These are phyloP conservation scores for Backusella psychrophila DNA, from an alignment of 192 early-diverging fungal genomes.

Conservation along the genomic window DNA sequence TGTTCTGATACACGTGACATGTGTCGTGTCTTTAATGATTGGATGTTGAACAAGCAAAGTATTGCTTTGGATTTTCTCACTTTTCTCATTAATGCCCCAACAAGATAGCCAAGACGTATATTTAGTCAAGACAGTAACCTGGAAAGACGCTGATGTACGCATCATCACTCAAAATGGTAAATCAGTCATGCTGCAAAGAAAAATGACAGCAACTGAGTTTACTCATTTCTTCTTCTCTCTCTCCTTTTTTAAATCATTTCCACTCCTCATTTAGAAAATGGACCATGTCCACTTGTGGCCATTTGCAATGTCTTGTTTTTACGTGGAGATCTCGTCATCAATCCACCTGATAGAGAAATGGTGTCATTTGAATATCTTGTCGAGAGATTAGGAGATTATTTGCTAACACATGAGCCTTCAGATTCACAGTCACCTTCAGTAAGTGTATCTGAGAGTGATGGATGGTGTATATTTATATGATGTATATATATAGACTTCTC, in stretches of 20 bases:
- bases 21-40: not conserved
- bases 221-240: not conserved
- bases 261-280: slow-evolving; percentile 60
- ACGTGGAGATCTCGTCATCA: slow-evolving; percentile 61
- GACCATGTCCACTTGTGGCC: slow-evolving; percentile 88
- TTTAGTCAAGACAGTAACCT: slow-evolving; percentile 72
- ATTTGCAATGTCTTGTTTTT: slow-evolving; percentile 84
- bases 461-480: not conserved
- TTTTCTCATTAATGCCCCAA: not conserved
- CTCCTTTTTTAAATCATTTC: not conserved
- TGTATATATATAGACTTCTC: not conserved
- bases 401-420: slow-evolving; percentile 47
- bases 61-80: not conserved
- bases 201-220: not conserved
- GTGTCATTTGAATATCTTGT: slow-evolving; percentile 71
- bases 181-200: not conserved
- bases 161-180: slow-evolving; percentile 87
- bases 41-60: not conserved
- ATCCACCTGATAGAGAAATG: slow-evolving; percentile 42
- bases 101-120: slow-evolving; percentile 43
- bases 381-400: slow-evolving; percentile 71
- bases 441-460: not conserved
- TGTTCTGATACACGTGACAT: not conserved
- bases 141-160: slow-evolving; percentile 55
- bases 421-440: slow-evolving; percentile 4